Conservation (phyloP, 257 asterid species). For the Jacaranda copaia region DNA sequence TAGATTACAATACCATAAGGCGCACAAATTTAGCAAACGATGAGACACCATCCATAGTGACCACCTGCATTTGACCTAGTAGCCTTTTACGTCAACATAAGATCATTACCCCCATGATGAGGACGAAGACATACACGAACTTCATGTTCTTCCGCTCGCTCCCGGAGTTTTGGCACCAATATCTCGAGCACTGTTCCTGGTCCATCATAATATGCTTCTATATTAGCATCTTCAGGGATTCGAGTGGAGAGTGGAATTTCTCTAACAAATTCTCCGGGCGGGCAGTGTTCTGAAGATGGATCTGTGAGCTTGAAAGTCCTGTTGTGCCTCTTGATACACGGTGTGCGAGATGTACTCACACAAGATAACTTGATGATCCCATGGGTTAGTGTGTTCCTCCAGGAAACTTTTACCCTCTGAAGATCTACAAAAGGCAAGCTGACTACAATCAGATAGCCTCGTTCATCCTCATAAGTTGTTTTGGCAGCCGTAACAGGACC, state of each 20-base stretch:
- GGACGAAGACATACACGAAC: conserved; percentile 94
- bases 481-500: conserved; percentile 94
- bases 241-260: conserved; percentile 86
- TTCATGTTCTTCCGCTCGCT: conserved; percentile 89
- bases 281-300: conserved; percentile 82
- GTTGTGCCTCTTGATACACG: conserved; percentile 74
- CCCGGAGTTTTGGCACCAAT: conserved; percentile 82
- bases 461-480: conserved; percentile 80
- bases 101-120: conserved; percentile 68
- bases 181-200: conserved; percentile 85
- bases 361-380: conserved; percentile 87
- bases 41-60: background rate
- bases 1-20: conserved; percentile 20
- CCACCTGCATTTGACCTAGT: conserved; percentile 24
- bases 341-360: conserved; percentile 71
- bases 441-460: conserved; percentile 67
- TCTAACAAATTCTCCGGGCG: conserved; percentile 88
- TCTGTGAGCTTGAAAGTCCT: conserved; percentile 86
- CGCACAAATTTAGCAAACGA: conserved; percentile 29
- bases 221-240: conserved; percentile 89
- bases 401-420: conserved; percentile 84
- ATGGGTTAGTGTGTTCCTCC: conserved; percentile 81
- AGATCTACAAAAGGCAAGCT: conserved; percentile 93
- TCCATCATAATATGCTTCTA: conserved; percentile 86
- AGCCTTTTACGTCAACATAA: conserved; percentile 63